Evolutionary conservation across 164 flowering plant species (phyloP), one percentile per base, ranked within the genome.

Genomic region (Saururus chinensis): DNA sequence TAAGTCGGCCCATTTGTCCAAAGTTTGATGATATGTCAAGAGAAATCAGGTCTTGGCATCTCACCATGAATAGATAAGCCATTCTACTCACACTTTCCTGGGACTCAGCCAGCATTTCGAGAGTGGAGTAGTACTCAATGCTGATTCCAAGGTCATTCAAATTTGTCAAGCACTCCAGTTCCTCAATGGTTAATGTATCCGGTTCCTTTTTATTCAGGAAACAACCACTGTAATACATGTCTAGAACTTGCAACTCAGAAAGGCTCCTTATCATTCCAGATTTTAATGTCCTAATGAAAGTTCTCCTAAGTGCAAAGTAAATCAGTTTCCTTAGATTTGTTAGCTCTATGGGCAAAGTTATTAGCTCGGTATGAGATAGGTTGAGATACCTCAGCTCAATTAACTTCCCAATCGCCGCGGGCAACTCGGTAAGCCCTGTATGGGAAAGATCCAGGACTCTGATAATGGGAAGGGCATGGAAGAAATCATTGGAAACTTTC

Each of bases 381-480:
- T 53, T 8, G 19, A 65, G 58, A 21, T 57, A 8, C 13, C 49
- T 23, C 16, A 65, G 14, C 49, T 56, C 52, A 6, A 61, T 23
- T 40, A 61, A 57, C 5, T 22, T 24, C 13, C n/a, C 23, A 45
- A 68, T 49, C 14, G 40, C 52, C 11, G 20, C 24, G 0, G 66
- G 66, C 22, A 68, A 40, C 26, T 58, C 63, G 24, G 45, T 21
- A 1, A 63, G 20, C 10, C 59, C 14, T 4, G 71, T 68, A 4
- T 20, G 20, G 17, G 64, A 64, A 13, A 69, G 68, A 56, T 69
- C 61, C 17, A 69, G 24, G 10, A 69, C 68, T 56, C 48, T 30
- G 8, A 69, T 40, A 12, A 26, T n/a, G 14, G 51, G 64, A 66
- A 68, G 59, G 17, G 10, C 53, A 4, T 64, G 19, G n/a, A 68